Evolutionary conservation across 1,284 basidiomycete genomes (phyloP), one percentile per base, ranked within the genome.

Genomic region (Sporisorium graminicola): DNA sequence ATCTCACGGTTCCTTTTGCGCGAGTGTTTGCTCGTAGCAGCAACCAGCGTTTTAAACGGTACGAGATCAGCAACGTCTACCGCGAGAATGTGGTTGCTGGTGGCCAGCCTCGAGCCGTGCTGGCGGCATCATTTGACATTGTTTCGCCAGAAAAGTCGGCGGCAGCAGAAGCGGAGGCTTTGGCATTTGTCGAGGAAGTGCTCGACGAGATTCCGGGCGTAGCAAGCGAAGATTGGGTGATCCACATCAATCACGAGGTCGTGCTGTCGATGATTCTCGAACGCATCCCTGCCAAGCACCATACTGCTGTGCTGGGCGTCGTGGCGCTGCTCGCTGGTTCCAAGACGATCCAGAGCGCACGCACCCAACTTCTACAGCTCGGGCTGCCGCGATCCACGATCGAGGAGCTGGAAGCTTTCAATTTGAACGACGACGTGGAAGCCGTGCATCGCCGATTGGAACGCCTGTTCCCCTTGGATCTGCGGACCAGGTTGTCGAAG

Each of bases 21-120:
- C 89, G 94, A 51, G 88, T 93, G 44, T 94, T 94, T 18, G 93
- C 93, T 0, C 88, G 92, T 62, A 89, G 89, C 16, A 90, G 90
- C 52, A 89, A 90, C 54, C 90, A 90, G 77, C 88, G 95, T 44
- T 94, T 97, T 86, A 98, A 98, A 86, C 90, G 95, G 18, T 97
- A 92, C 86, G 92, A 94, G 86, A 91, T 96, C 51, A 77, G 78
- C 31, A 81, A 83, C 16, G 83, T 86, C 43, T 86, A 83, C 52
- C 81, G 85, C 22, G 82, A 82, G 42, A 86, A 85, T 46, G 59
- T 84, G 2, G 75, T 85, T 0, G 85, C 86, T 2, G 85, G 85
- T n/a, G 85, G 84, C 1, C 86, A 86, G 73, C 86, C 86, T 20
- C 76, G 81, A 12, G 77, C 82, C 0, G 79, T 86, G 49, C 65